Conservation (phyloP, 2,329 filamentous ascomycete species). For the Ceratocystis colombiana region DNA sequence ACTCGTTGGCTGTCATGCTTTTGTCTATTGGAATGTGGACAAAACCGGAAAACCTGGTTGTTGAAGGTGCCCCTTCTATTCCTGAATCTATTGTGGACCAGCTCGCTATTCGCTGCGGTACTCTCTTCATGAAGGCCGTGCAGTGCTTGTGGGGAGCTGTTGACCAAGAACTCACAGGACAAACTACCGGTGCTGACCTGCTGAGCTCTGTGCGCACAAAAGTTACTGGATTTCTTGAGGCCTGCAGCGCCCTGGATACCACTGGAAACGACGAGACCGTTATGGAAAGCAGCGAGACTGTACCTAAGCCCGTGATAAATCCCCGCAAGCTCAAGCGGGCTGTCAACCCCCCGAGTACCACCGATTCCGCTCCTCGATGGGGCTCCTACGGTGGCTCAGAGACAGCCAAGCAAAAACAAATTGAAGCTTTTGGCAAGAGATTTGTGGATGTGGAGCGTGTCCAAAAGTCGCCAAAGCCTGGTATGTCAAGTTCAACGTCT, state of each 20-base stretch:
- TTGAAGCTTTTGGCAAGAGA: constrained; percentile 22
- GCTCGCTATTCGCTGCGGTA: constrained; percentile 58
- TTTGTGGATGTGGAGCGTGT: not conserved
- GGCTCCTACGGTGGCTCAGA: constrained; percentile 20
- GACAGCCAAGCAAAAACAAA: constrained; percentile 22
- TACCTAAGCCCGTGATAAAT: constrained; percentile 8
- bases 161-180: constrained; percentile 47
- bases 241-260: constrained; percentile 36
- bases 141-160: constrained; percentile 62
- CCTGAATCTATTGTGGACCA: constrained; percentile 48
- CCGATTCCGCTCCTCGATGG: not conserved
- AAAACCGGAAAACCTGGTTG: constrained; percentile 47
- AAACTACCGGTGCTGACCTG: constrained; percentile 40
- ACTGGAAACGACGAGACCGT: constrained; percentile 32
- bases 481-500: not conserved
- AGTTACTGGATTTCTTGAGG: constrained; percentile 49
- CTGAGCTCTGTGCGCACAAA: constrained; percentile 43
- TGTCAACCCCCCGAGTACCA: constrained; percentile 4
- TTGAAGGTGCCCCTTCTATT: constrained; percentile 31
- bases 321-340: constrained; percentile 4
- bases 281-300: constrained; percentile 35
- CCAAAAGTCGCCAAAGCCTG: constrained; percentile 17
- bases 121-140: constrained; percentile 64
- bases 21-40: constrained; percentile 69
- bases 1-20: constrained; percentile 62